These are phyloP conservation scores for Emericellopsis cladophorae DNA, from an alignment of 2,329 filamentous ascomycete species.

Conservation along the genomic window DNA sequence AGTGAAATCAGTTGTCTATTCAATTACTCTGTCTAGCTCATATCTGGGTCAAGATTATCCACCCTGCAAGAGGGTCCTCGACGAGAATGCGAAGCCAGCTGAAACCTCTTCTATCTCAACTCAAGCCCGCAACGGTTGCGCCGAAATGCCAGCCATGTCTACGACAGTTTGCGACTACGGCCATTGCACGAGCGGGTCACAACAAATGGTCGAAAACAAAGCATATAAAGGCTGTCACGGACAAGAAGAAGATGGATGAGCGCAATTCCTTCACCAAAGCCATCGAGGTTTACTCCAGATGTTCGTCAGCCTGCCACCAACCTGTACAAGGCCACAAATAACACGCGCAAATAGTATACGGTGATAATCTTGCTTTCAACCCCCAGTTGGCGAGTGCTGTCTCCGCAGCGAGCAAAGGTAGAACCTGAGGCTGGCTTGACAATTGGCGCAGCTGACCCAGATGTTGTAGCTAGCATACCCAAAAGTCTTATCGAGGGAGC, in stretches of 20 bases:
- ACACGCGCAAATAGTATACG: conserved; percentile 39
- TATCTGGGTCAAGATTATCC: too few species aligned
- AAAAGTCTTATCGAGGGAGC: conserved; percentile 77
- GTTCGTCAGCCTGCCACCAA: conserved; percentile 26
- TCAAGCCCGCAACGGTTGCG: background rate
- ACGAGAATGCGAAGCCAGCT: background rate
- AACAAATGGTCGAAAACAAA: conserved; percentile 95
- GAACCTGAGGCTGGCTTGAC: background rate
- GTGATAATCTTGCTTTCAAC: conserved; percentile 62
- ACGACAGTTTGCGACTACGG: conserved; percentile 33
- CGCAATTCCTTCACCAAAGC: conserved; percentile 57
- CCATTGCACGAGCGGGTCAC: conserved; percentile 51
- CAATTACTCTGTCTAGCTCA: too few species aligned
- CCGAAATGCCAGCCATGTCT: conserved; percentile 30
- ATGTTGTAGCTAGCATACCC: conserved; percentile 54
- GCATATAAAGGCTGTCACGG: conserved; percentile 83
- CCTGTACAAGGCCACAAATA: background rate
- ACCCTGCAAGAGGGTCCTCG: background rate
- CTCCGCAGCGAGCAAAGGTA: conserved; percentile 65
- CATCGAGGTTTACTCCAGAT: conserved; percentile 63
- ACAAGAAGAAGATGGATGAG: conserved; percentile 63
- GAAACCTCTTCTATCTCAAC: background rate
- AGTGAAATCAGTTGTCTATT: background rate
- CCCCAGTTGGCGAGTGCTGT: conserved; percentile 63
- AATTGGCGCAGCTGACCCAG: background rate